Evolutionary conservation across 805 yeast genomes (phyloP), one percentile per base, ranked within the genome.

Genomic region (Trichomonascus vanleenenianus): DNA sequence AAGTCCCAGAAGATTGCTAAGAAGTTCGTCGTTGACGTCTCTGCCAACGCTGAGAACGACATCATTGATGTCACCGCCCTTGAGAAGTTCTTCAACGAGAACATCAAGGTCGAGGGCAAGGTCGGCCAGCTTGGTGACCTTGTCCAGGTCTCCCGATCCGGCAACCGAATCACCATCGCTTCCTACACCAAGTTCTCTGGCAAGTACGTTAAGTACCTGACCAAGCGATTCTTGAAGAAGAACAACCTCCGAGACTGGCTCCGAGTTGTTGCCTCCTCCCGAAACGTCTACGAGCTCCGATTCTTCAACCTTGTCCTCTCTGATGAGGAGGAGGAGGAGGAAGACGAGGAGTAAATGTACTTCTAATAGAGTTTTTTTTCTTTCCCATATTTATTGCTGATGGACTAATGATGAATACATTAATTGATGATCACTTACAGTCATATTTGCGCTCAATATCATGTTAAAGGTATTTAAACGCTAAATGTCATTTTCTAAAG

Each of bases 231-330:
- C 93, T 86, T 93, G 76, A 94, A 91, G 95, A 93, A 93, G 86
- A 87, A 89, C 91, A 95, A 86, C 78, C 85, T 91, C 79, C 88
- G 97, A 81, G 97, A 93, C 81, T 91, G 97, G 97, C 89, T 91
- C 76, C 93, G 97, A 82, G 89, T 91, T 68, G 96, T 91, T 61
- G 85, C 97, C 59, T 82, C 84, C 68, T 84, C 88, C 79, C 85
- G 85, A 75, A 86, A 89, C 83, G 82, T 80, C 73, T 93, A 93
- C 86, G 85, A 85, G 74, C 81, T 91, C 79, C 89, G 93, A 75
- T 91, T 91, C 96, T 93, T 86, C 96, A 87, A 94, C 74, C 93
- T 91, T 72, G 88, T 91, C 65, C 91, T 85, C 64, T 95, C 89
- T 66, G 97, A 89, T 67, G 86, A 80, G 63, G 96, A 85, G 71